Evolutionary conservation across 352 stramenopile genomes (phyloP), one percentile per base, ranked within the genome.

Genomic region (Aphanomyces astaci): DNA sequence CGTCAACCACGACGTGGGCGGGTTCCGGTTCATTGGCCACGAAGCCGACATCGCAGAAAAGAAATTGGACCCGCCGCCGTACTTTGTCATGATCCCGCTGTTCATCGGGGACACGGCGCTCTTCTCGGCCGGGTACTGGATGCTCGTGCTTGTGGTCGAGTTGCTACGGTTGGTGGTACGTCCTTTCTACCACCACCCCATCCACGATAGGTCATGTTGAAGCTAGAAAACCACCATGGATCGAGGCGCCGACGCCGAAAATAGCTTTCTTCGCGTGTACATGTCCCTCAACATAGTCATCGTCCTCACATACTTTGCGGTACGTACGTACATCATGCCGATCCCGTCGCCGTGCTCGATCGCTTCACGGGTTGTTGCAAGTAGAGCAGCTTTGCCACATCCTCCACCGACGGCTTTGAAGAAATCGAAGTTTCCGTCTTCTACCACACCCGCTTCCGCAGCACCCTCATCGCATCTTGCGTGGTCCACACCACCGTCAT

Each of bases 211-310:
- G 13, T 43, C 13, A 62, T 31, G 53, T 62, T 39, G 9, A 7
- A 15, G 28, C 24, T 64, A 65, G 57, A 65, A 65, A 53, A 65
- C 45, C 25, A 65, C 57, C 22, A 30, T 65, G 9, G 57, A 65
- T 28, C 57, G 57, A 24, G 57, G 57, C 22, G 25, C 57, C n/a
- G 7, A 30, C 24, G 19, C 11, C 9, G 57, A 65, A 53, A 65
- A 24, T 13, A 30, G 19, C 11, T 13, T 53, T 2, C 57, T 33
- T 2, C 57, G 57, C 45, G n/a, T 49, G 22, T 65, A 65, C 45
- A 5, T 52, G 9, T 9, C 46, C 9, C 17, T 39, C 2, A 65
- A 33, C 7, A 52, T 39, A 4, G 11, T 51, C 2, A 55, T 65
- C 19, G 57, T 65, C 13, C 27, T 33, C 4, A 19, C n/a, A 15